These are phyloP conservation scores for Castanospermum australe DNA, from an alignment of 306 rosid species.

Conservation along the genomic window DNA sequence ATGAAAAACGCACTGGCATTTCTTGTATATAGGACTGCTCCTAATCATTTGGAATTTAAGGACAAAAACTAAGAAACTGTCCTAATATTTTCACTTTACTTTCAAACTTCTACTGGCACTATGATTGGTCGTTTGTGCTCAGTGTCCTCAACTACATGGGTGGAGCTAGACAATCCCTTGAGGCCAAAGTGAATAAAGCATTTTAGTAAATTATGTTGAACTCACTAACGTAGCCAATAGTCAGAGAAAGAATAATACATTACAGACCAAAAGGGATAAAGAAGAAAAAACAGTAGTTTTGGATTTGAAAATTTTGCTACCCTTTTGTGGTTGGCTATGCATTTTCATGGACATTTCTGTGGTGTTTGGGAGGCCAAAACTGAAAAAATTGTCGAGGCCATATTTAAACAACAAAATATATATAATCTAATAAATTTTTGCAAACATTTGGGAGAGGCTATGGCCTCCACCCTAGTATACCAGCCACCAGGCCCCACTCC, in stretches of 20 bases:
- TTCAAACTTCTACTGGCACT: background rate
- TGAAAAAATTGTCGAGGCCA: background rate
- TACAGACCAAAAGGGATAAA: background rate
- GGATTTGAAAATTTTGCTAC: background rate
- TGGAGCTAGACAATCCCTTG: background rate
- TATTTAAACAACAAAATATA: background rate
- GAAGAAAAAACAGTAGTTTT: background rate
- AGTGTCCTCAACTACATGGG: background rate
- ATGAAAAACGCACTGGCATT: background rate
- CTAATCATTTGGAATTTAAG: background rate
- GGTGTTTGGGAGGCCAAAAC: background rate
- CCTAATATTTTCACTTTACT: background rate
- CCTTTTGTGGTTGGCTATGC: background rate
- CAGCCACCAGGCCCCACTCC: background rate
- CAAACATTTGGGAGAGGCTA: background rate
- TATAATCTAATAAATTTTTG: background rate
- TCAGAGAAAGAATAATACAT: background rate
- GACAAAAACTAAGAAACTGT: background rate
- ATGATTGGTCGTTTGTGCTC: background rate
- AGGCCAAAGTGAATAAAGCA: background rate
- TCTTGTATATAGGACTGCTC: background rate
- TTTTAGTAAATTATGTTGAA: background rate
- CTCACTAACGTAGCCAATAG: background rate
- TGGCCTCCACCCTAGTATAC: background rate
- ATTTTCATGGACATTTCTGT: background rate